Evolutionary conservation across 208 protist species (phyloP).

Genomic region (Acanthamoeba triangularis): DNA sequence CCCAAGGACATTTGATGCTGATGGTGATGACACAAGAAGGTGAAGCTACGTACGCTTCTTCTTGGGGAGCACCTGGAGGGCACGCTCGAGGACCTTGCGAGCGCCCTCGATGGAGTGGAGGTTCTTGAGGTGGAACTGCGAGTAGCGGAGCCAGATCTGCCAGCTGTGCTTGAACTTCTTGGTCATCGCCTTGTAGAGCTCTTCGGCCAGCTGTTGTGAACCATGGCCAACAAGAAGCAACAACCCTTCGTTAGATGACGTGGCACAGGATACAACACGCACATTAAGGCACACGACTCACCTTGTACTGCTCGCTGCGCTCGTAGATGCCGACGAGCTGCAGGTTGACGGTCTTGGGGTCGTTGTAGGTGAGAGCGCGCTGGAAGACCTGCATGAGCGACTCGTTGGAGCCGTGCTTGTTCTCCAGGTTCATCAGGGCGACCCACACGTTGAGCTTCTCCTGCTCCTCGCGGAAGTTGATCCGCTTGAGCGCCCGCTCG

Average conservation of each 20-base stretch:
- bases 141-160: conserved; percentile 90
- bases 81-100: conserved; percentile 81
- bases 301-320: conserved; percentile 73
- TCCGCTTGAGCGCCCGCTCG: conserved; percentile 88
- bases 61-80: conserved; percentile 87
- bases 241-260: no score
- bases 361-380: conserved; percentile 84
- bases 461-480: conserved; percentile 85
- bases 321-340: conserved; percentile 84
- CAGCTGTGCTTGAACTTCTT: conserved; percentile 89
- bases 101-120: conserved; percentile 73
- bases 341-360: conserved; percentile 86
- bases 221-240: background rate
- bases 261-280: background rate
- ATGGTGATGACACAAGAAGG: background rate
- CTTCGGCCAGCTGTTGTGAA: conserved; percentile 63
- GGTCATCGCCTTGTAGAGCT: conserved; percentile 81
- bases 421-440: conserved; percentile 94
- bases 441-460: conserved; percentile 93
- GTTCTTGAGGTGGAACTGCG: conserved; percentile 79
- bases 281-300: background rate
- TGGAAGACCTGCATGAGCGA: conserved; percentile 83
- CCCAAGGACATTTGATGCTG: conserved; percentile 15
- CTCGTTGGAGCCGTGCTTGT: conserved; percentile 87
- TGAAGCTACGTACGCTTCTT: conserved; percentile 84